Evolutionary conservation across 306 rosid species (phyloP), one percentile per base, ranked within the genome.

Genomic region (Vigna angularis): DNA sequence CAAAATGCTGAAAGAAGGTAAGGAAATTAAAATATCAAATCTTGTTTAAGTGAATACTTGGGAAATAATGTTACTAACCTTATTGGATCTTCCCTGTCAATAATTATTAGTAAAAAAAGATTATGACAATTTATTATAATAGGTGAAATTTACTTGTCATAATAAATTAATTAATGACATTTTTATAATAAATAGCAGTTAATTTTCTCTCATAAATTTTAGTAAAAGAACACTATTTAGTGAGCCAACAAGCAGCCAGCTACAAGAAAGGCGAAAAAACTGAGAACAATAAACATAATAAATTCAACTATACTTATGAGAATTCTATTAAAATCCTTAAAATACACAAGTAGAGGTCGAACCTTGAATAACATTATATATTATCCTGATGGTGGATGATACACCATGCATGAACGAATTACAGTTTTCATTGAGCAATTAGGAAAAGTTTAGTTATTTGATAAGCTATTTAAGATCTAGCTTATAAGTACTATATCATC

Each of bases 301-400:
- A 45, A 36, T 52, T 64, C 42, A n/a, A 70, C 47, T 3, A 77
- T 51, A 49, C 15, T 32, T 64, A 42, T 20, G 11, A 73, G 34
- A 61, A 47, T 62, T 53, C 16, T 20, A 20, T 36, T 61, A 64
- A 42, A 38, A 76, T 64, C 34, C 49, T 9, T 7, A 53, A 57
- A 53, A 26, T 49, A 20, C 22, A 20, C 22, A 45, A 11, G 44
- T 26, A 47, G 17, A 78, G 47, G 28, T 44, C 78, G 65, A 72
- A 86, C 89, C 99, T 93, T 96, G 99, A 69, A 96, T 96, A 51
- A 81, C 94, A 83, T 93, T 20, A 20, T 20, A 20, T 93, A 77
- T 70, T 84, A 87, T 96, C 99, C 85, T 88, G 99, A 84, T 96
- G 22, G 22, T 20, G 22, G 22, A 20, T 20, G 22, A 20, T 20